Evolutionary conservation across 768 basidiomycete species (phyloP).

Genomic region (Suillus discolor): DNA sequence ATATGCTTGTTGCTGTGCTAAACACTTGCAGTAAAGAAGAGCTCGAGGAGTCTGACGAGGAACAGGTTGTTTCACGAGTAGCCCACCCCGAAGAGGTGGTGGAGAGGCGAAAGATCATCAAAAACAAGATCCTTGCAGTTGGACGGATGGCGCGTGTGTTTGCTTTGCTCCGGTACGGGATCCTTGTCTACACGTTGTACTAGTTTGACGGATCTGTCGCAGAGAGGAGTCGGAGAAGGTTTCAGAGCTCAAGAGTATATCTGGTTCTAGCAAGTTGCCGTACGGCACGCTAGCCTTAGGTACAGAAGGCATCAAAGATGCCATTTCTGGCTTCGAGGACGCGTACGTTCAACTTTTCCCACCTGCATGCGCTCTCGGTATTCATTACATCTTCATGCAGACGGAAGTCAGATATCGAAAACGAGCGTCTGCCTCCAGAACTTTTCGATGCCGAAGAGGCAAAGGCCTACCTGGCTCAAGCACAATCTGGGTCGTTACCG

Average conservation of each 20-base stretch:
- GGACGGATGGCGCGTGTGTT: slow-evolving; percentile 97
- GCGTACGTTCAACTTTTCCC: slow-evolving; percentile 63
- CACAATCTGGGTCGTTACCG: slow-evolving; percentile 45
- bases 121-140: slow-evolving; percentile 98
- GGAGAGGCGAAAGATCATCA: slow-evolving; percentile 90
- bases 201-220: slow-evolving; percentile 3
- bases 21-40: slow-evolving; percentile 97
- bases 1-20: slow-evolving; percentile 97
- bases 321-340: slow-evolving; percentile 91
- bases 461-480: slow-evolving; percentile 54
- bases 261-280: slow-evolving; percentile 76
- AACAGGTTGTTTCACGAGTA: slow-evolving; percentile 40
- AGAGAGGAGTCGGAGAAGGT: slow-evolving; percentile 98
- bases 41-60: slow-evolving; percentile 75
- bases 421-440: slow-evolving; percentile 96
- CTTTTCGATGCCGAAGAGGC: slow-evolving; percentile 82
- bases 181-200: neutral
- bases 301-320: slow-evolving; percentile 93
- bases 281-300: slow-evolving; percentile 85
- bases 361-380: neutral
- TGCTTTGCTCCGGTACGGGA: slow-evolving; percentile 83
- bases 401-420: slow-evolving; percentile 97
- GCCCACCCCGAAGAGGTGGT: slow-evolving; percentile 46
- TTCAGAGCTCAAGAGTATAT: slow-evolving; percentile 92
- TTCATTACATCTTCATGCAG: slow-evolving; percentile 40